Conservation (phyloP, 2,329 filamentous ascomycete genomes). For the Aspergillus terreus region DNA sequence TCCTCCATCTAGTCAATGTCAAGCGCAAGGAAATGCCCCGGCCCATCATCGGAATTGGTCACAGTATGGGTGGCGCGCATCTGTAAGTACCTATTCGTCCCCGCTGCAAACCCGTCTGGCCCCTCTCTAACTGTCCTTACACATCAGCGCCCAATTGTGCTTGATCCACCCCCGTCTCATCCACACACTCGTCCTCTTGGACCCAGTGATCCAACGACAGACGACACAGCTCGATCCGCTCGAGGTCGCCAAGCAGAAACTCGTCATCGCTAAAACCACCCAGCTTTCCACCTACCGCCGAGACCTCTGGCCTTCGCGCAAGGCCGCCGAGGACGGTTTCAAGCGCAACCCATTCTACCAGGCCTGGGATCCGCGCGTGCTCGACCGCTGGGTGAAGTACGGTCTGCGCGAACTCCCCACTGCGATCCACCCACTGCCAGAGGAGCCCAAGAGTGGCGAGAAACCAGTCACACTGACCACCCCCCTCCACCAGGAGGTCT, state of each 20-base stretch:
- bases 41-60: conserved; percentile 78
- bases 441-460: conserved; percentile 9
- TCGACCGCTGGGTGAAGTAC: conserved; percentile 68
- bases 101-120: neutral
- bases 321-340: conserved; percentile 65
- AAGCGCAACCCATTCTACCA: conserved; percentile 70
- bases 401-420: conserved; percentile 76
- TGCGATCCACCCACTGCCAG: conserved; percentile 30
- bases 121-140: conserved; percentile 2
- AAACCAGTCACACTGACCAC: conserved; percentile 67
- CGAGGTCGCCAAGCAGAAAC: conserved; percentile 20
- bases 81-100: conserved; percentile 42
- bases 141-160: conserved; percentile 57
- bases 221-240: conserved; percentile 37
- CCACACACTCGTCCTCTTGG: conserved; percentile 71
- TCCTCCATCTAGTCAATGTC: conserved; percentile 78
- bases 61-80: conserved; percentile 80
- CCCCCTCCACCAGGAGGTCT: conserved; percentile 81
- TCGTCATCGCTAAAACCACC: conserved; percentile 33
- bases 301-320: conserved; percentile 76
- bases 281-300: conserved; percentile 66
- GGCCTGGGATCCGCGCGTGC: conserved; percentile 74
- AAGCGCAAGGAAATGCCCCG: conserved; percentile 77
- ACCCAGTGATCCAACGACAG: conserved; percentile 67
- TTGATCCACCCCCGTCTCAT: conserved; percentile 79